Percentiles rank a stretch among this genome's conserved stretches.
phyloP scores from a whole-genome alignment of 139 green algal genomes.

The Ettlia oleoabundans region DNA sequence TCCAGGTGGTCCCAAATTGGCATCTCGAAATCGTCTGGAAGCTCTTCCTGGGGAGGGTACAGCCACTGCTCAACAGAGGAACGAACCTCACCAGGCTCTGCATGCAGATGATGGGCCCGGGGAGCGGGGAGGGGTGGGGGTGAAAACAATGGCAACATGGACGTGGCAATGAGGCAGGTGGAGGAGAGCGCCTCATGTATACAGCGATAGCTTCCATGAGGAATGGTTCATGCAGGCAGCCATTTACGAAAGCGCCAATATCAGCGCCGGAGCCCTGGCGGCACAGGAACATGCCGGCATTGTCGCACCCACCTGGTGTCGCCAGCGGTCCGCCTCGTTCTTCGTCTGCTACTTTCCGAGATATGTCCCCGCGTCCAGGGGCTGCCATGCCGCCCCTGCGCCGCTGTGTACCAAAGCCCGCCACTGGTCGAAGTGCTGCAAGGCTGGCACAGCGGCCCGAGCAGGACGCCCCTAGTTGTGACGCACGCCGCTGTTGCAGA shows the following conservation, averaged over 20 bases:
- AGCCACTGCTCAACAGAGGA: conserved; percentile 78
- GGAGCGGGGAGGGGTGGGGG: no score
- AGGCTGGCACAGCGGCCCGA: not conserved
- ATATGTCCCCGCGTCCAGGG: not conserved
- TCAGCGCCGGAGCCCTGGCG: no score
- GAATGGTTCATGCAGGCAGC: no score
- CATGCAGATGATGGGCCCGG: not conserved
- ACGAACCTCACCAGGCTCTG: conserved; percentile 40
- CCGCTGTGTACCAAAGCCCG: not conserved
- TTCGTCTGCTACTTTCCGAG: not conserved
- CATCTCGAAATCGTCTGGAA: conserved; percentile 91
- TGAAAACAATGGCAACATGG: no score
- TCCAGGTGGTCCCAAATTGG: conserved; percentile 96
- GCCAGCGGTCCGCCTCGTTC: not conserved
- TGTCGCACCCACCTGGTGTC: not conserved
- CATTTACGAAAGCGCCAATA: no score
- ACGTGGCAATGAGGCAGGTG: not conserved
- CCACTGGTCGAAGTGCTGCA: not conserved
- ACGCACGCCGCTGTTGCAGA: conserved; percentile 7
- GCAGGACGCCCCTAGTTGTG: not conserved
- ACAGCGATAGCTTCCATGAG: no score
- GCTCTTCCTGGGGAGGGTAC: conserved; percentile 81
- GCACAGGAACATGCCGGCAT: no score
- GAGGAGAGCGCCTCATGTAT: no score
- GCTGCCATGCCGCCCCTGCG: not conserved